Evolutionary conservation across 2,329 filamentous ascomycete genomes (phyloP).

Genomic region (Pseudogymnoascus sp.): DNA sequence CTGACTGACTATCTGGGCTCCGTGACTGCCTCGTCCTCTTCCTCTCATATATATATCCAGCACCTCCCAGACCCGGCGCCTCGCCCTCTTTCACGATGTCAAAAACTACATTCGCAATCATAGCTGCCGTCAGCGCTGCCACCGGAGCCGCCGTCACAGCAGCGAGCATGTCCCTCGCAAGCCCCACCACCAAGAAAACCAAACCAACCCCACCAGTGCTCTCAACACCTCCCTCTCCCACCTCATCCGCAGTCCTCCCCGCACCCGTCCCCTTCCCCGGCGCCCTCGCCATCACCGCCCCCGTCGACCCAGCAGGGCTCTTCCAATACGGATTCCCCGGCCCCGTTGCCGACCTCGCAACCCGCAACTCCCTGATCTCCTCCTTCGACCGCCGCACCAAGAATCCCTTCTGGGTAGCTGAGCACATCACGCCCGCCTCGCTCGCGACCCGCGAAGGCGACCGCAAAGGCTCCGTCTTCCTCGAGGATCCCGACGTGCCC

Average conservation of each 20-base stretch:
- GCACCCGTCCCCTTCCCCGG: constrained; percentile 25
- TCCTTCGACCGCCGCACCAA: constrained; percentile 83
- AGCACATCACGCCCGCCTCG: constrained; percentile 90
- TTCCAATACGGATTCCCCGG: constrained; percentile 90
- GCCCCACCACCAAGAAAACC: constrained; percentile 37
- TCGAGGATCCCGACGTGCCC: constrained; percentile 74
- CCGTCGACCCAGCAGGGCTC: constrained; percentile 67
- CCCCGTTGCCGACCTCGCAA: constrained; percentile 74
- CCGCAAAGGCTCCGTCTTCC: constrained; percentile 74
- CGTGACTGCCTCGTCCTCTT: background rate
- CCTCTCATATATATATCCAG: background rate
- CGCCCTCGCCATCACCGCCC: constrained; percentile 33
- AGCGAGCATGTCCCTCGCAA: constrained; percentile 57
- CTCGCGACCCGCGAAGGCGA: constrained; percentile 69
- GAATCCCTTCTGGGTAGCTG: constrained; percentile 90
- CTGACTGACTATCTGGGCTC: background rate
- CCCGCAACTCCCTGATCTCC: constrained; percentile 70
- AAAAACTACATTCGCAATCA: constrained; percentile 67
- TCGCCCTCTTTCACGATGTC: constrained; percentile 51
- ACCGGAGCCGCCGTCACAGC: constrained; percentile 67
- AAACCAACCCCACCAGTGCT: constrained; percentile 21
- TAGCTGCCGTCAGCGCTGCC: constrained; percentile 69
- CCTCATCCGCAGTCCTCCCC: constrained; percentile 14
- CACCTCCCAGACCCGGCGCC: background rate
- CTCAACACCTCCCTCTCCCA: constrained; percentile 23